These are phyloP conservation scores for Pythium pyrilobum DNA, from an alignment of 352 stramenopile genomes.

Conservation along the genomic window DNA sequence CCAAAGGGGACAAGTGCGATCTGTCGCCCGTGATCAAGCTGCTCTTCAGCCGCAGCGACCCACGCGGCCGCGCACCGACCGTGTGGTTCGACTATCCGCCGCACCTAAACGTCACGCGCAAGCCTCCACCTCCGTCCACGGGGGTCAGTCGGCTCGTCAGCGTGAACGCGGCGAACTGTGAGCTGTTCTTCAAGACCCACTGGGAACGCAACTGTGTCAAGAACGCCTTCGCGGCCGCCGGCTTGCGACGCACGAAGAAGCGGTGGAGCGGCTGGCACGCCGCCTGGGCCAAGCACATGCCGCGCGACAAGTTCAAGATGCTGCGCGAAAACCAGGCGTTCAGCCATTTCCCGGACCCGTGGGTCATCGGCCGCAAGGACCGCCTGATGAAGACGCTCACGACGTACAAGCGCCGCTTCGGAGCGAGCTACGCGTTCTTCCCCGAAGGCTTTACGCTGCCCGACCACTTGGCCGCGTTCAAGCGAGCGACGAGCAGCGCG, in stretches of 20 bases:
- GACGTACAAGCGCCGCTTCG: conserved; percentile 50
- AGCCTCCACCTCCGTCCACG: conserved; percentile 6
- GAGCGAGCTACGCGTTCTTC: conserved; percentile 66
- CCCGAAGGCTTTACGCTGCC: conserved; percentile 84
- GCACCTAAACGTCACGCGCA: conserved; percentile 46
- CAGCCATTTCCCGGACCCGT: conserved; percentile 89
- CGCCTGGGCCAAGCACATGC: conserved; percentile 71
- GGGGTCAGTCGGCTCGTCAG: conserved; percentile 22
- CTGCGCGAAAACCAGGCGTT: conserved; percentile 66
- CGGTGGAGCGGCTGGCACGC: conserved; percentile 49
- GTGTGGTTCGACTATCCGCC: conserved; percentile 89
- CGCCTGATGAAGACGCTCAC: conserved; percentile 75
- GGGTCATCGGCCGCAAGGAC: conserved; percentile 89
- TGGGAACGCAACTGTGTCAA: conserved; percentile 93
- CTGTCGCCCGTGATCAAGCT: conserved; percentile 40
- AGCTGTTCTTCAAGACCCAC: conserved; percentile 75
- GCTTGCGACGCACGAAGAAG: conserved; percentile 58
- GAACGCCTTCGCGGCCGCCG: conserved; percentile 80
- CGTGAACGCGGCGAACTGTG: conserved; percentile 34
- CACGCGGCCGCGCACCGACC: conserved; percentile 41
- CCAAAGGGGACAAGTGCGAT: conserved; percentile 29
- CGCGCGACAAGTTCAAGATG: conserved; percentile 46
- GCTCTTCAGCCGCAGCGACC: conserved; percentile 44
- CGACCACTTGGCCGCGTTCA: conserved; percentile 57
- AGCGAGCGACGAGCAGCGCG: conserved; percentile 15